These are phyloP conservation scores for Exserohilum turcica DNA, from an alignment of 2,329 filamentous ascomycete genomes.

Conservation along the genomic window DNA sequence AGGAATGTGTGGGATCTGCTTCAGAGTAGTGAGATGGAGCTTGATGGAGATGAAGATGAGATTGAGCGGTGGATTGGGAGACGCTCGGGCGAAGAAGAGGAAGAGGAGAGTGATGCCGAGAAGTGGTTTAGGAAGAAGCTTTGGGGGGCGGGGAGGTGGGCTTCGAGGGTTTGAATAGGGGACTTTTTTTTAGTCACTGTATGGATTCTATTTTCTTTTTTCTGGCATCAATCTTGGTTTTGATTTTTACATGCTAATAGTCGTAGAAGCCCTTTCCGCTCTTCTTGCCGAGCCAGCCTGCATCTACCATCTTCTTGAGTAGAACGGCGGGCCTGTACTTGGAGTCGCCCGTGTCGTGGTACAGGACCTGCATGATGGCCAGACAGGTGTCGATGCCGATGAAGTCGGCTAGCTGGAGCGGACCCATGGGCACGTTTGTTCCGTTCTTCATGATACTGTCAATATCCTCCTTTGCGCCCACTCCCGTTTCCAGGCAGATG, in stretches of 20 bases:
- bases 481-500: conserved; percentile 91
- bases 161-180: not conserved
- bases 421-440: conserved; percentile 98
- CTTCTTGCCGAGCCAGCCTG: conserved; percentile 98
- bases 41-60: not conserved
- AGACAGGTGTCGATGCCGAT: conserved; percentile 96
- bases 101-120: not conserved
- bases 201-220: not conserved
- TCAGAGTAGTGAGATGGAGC: not conserved
- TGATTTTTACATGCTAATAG: conserved; percentile 56
- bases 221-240: not conserved
- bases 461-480: conserved; percentile 88
- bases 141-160: not conserved
- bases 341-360: conserved; percentile 88
- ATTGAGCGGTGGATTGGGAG: not conserved
- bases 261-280: conserved; percentile 94
- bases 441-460: conserved; percentile 99
- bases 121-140: not conserved
- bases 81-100: no score
- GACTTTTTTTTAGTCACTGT: not conserved
- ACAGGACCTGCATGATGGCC: conserved; percentile 94
- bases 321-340: conserved; percentile 93
- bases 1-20: not conserved
- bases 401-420: conserved; percentile 90
- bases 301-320: conserved; percentile 93